phyloP scores from a whole-genome alignment of 306 rosid species.

The Dicorynia guianensis region DNA sequence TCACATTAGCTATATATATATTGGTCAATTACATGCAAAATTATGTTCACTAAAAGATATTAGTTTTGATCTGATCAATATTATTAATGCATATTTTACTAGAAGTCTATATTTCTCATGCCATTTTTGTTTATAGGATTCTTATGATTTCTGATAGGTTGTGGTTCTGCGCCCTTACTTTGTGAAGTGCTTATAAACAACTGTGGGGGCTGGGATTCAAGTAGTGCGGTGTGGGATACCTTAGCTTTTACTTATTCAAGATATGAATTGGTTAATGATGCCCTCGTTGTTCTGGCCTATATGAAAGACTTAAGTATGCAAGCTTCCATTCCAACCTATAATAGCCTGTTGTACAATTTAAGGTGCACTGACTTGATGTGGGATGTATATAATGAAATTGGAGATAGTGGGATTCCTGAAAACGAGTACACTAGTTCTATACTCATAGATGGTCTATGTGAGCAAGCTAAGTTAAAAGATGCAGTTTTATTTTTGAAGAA shows the following conservation, averaged over 20 bases:
- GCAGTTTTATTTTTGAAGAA: conserved; percentile 51
- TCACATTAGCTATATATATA: too few relatives aligned
- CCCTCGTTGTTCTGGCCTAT: conserved; percentile 58
- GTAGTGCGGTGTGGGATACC: conserved; percentile 44
- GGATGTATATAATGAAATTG: conserved; percentile 52
- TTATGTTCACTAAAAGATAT: too few relatives aligned
- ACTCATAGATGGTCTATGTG: conserved; percentile 56
- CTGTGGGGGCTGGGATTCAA: too few relatives aligned
- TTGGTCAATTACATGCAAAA: too few relatives aligned
- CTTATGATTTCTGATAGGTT: conserved; percentile 52
- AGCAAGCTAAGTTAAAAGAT: conserved; percentile 53
- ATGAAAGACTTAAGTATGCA: conserved; percentile 59
- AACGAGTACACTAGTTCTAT: conserved; percentile 56
- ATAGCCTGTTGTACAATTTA: conserved; percentile 56
- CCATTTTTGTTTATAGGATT: conserved; percentile 32
- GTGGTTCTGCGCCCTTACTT: conserved; percentile 49
- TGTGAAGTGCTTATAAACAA: conserved; percentile 45
- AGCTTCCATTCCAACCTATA: conserved; percentile 53
- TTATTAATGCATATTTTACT: not conserved
- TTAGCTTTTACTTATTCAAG: conserved; percentile 56
- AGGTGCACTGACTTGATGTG: conserved; percentile 56
- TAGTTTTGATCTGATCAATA: not conserved
- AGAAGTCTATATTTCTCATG: not conserved
- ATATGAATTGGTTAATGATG: conserved; percentile 56
- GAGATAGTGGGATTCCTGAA: conserved; percentile 43